Percentiles rank a stretch among this genome's conserved stretches.
Conservation (phyloP, 225 moss, liverwort and hornwort genomes). For the Anthoceros angustus region DNA sequence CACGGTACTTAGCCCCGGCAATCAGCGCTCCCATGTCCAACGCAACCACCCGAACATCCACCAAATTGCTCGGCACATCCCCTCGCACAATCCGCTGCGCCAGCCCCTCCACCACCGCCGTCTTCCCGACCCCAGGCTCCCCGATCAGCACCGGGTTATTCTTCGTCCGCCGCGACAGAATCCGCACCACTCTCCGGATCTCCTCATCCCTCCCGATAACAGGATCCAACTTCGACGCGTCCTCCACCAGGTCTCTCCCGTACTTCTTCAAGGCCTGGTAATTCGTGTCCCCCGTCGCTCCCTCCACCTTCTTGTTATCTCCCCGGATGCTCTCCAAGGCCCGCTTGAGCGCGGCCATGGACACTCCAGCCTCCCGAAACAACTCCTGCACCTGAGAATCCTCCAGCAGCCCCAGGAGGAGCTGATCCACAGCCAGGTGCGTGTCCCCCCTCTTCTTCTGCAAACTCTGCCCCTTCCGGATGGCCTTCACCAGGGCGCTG, state of each 20-base stretch:
- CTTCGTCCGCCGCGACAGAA: constrained; percentile 80
- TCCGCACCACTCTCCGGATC: constrained; percentile 78
- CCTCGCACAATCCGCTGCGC: constrained; percentile 83
- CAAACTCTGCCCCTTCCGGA: constrained; percentile 58
- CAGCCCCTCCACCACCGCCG: constrained; percentile 86
- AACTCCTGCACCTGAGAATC: constrained; percentile 57
- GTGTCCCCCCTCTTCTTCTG: constrained; percentile 76
- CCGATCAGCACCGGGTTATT: constrained; percentile 93
- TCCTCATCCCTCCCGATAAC: constrained; percentile 95
- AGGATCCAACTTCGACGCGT: constrained; percentile 69
- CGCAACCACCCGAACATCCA: constrained; percentile 60
- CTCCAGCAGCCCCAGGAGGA: constrained; percentile 63
- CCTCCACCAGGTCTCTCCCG: constrained; percentile 72
- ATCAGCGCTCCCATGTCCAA: constrained; percentile 87
- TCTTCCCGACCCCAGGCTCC: constrained; percentile 91
- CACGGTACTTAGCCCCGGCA: constrained; percentile 80
- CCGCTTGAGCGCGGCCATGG: constrained; percentile 39
- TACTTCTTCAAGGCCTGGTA: constrained; percentile 81
- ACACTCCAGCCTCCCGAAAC: constrained; percentile 77
- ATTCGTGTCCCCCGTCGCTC: constrained; percentile 56
- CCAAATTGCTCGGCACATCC: constrained; percentile 83
- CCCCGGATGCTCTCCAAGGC: constrained; percentile 56
- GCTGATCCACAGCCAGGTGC: constrained; percentile 75
- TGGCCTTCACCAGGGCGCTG: constrained; percentile 54
- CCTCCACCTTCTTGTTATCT: constrained; percentile 52